Evolutionary conservation across 495 filamentous ascomycete species (phyloP).

Genomic region (Letharia lupina): DNA sequence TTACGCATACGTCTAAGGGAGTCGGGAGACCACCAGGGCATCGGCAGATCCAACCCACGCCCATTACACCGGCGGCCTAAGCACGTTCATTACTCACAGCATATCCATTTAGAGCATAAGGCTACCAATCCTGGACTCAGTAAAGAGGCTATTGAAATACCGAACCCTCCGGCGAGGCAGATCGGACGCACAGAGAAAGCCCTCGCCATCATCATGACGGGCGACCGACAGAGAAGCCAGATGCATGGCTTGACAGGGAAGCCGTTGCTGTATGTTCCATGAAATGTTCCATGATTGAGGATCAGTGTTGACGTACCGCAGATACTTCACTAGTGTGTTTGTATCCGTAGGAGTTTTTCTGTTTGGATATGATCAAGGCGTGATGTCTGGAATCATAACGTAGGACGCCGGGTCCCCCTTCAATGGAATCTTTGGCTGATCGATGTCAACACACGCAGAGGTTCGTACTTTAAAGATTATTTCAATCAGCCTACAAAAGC

Average conservation of each 20-base stretch:
- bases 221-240: slow-evolving; percentile 53
- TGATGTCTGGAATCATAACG: slow-evolving; percentile 99
- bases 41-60: slow-evolving; percentile 35
- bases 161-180: slow-evolving; percentile 52
- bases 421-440: background rate
- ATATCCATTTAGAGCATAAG: slow-evolving; percentile 31
- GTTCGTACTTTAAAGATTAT: slow-evolving; percentile 78
- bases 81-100: slow-evolving; percentile 44
- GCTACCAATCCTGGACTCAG: slow-evolving; percentile 46
- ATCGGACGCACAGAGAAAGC: slow-evolving; percentile 57
- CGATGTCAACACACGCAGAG: slow-evolving; percentile 44
- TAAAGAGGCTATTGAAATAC: slow-evolving; percentile 79
- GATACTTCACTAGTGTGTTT: slow-evolving; percentile 96
- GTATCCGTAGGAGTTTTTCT: slow-evolving; percentile 96
- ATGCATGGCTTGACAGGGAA: slow-evolving; percentile 92
- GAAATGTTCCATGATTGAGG: background rate
- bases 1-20: slow-evolving; percentile 55
- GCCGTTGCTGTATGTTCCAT: slow-evolving; percentile 67
- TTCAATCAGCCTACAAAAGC: slow-evolving; percentile 79
- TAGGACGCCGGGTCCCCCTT: slow-evolving; percentile 39
- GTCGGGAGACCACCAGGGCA: slow-evolving; percentile 51
- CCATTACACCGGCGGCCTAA: slow-evolving; percentile 34
- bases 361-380: slow-evolving; percentile 98
- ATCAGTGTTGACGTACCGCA: slow-evolving; percentile 37
- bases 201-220: slow-evolving; percentile 78